A percentile compares a stretch with the other conserved stretches of the same genome.
Evolutionary conservation across 495 filamentous ascomycete genomes (phyloP).

Genomic region (Hypoxylon perforatum): DNA sequence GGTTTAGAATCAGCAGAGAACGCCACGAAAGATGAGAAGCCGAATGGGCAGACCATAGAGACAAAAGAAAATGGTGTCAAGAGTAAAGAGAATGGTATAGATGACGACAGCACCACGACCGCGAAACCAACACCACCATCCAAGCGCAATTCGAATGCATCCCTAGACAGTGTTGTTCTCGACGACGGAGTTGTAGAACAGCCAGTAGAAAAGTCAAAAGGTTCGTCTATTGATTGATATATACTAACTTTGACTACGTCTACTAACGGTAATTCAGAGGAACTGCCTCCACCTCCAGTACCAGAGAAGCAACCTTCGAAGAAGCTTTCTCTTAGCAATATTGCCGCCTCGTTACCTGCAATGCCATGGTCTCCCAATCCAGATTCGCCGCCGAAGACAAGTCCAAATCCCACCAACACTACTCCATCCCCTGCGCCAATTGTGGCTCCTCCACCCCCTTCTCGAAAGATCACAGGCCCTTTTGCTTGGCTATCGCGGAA

Average conservation of each 20-base stretch:
- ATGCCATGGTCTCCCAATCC: conserved; percentile 62
- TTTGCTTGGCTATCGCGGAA: conserved; percentile 89
- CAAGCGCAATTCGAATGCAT: conserved; percentile 71
- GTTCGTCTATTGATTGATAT: conserved; percentile 18
- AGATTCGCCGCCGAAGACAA: conserved; percentile 52
- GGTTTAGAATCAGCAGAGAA: conserved; percentile 34
- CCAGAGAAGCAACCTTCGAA: conserved; percentile 47
- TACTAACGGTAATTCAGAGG: conserved; percentile 18
- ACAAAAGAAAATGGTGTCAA: conserved; percentile 37
- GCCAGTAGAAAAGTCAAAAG: conserved; percentile 41
- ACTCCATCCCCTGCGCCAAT: conserved; percentile 57
- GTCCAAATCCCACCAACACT: conserved; percentile 48
- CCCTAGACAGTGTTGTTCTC: conserved; percentile 77
- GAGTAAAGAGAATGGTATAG: conserved; percentile 45
- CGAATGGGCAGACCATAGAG: conserved; percentile 37
- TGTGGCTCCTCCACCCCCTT: conserved; percentile 51
- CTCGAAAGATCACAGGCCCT: conserved; percentile 79
- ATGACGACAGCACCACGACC: conserved; percentile 4
- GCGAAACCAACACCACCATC: conserved; percentile 67
- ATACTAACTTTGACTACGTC: neutral
- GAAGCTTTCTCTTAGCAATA: conserved; percentile 59
- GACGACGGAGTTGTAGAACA: conserved; percentile 64
- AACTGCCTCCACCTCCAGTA: conserved; percentile 24
- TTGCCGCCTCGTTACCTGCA: conserved; percentile 60
- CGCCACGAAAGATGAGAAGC: conserved; percentile 39